Percentiles rank a stretch among this genome's conserved stretches.
phyloP scores from a whole-genome alignment of 306 rosid genomes.

The Sophora flavescens region DNA sequence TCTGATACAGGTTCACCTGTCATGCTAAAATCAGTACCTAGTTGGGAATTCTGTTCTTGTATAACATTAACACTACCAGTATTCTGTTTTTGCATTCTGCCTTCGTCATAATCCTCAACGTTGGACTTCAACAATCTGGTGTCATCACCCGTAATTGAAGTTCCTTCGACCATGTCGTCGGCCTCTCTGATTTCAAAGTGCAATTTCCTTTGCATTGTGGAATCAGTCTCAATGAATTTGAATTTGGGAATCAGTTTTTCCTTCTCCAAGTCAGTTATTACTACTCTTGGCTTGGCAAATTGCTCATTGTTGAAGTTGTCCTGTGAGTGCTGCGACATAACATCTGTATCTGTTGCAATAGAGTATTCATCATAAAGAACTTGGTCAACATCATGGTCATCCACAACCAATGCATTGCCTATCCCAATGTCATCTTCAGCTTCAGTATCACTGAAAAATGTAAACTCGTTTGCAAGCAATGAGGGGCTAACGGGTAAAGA shows the following conservation, averaged over 20 bases:
- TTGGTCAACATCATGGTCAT: constrained; percentile 28
- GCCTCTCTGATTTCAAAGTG: constrained; percentile 14
- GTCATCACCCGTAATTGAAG: constrained; percentile 34
- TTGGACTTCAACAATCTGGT: neutral
- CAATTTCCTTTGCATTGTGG: constrained; percentile 15
- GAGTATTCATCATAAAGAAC: constrained; percentile 32
- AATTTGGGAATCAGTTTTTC: constrained; percentile 34
- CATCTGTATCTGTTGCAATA: constrained; percentile 24
- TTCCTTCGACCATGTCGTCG: constrained; percentile 27
- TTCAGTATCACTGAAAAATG: constrained; percentile 25
- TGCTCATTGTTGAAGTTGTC: constrained; percentile 23
- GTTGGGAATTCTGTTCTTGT: constrained; percentile 30
- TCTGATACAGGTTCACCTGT: constrained; percentile 29
- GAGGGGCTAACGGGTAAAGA: constrained; percentile 39
- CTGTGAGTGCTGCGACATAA: constrained; percentile 17
- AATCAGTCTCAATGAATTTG: constrained; percentile 29
- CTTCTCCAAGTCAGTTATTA: constrained; percentile 37
- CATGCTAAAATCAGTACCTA: constrained; percentile 10
- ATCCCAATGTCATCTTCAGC: constrained; percentile 18
- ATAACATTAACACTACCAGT: neutral
- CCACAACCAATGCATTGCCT: constrained; percentile 17
- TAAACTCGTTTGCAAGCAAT: constrained; percentile 28
- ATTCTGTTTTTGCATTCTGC: neutral
- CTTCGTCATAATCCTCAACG: constrained; percentile 16
- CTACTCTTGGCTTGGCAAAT: constrained; percentile 35